Conservation (phyloP, 179 eudicot genomes). For the Camellia oleifera region DNA sequence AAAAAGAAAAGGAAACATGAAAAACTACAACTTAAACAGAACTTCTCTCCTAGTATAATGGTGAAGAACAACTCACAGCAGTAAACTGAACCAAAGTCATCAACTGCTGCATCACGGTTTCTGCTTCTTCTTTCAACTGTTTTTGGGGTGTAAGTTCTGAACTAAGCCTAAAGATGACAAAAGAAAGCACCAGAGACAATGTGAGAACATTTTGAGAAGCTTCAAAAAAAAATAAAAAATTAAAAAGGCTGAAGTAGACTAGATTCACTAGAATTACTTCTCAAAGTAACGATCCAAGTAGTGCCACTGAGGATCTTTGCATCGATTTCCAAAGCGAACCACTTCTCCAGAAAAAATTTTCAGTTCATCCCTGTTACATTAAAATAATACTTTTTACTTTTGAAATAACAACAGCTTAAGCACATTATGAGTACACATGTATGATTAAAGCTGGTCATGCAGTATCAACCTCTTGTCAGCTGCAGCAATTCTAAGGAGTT, state of each 20-base stretch:
- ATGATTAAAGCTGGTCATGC: constrained; percentile 4
- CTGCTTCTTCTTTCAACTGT: constrained; percentile 84
- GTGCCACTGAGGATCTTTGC: constrained; percentile 99
- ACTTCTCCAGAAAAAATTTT: constrained; percentile 91
- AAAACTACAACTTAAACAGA: neutral
- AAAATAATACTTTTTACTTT: neutral
- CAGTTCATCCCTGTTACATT: constrained; percentile 73
- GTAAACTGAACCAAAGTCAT: constrained; percentile 81
- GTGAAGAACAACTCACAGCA: constrained; percentile 61
- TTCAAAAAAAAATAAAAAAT: neutral
- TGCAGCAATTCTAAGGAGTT: constrained; percentile 88
- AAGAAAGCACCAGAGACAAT: constrained; percentile 20
- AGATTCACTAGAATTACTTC: constrained; percentile 49
- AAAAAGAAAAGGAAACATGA: neutral
- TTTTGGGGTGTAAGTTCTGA: constrained; percentile 67
- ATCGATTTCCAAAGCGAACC: constrained; percentile 94
- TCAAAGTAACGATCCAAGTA: constrained; percentile 96
- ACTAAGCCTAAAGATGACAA: constrained; percentile 52
- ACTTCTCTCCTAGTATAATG: neutral
- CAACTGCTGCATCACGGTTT: constrained; percentile 62
- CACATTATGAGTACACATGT: neutral
- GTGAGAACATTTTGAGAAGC: constrained; percentile 18
- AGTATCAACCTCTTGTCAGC: constrained; percentile 78
- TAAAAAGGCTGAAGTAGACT: constrained; percentile 6
- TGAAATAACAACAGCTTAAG: constrained; percentile 13